phyloP scores from a whole-genome alignment of 2,329 filamentous ascomycete genomes.

The Ophiostoma sp. region DNA sequence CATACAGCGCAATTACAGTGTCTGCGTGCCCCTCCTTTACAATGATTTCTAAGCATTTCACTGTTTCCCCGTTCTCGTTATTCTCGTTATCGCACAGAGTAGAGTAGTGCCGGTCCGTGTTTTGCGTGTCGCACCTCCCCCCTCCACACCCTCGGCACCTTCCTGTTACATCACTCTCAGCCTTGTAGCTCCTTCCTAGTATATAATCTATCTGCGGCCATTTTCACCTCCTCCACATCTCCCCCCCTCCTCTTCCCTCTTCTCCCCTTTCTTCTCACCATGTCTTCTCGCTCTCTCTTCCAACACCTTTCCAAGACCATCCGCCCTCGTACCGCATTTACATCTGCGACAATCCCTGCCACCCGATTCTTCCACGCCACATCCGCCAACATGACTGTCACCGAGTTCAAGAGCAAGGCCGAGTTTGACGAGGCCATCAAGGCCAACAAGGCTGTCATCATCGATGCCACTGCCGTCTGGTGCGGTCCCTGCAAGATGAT shows the following conservation, averaged over 20 bases:
- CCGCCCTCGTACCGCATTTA: not conserved
- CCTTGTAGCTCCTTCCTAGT: conserved; percentile 11
- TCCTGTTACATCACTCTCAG: conserved; percentile 1
- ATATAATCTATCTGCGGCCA: not conserved
- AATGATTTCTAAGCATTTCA: not conserved
- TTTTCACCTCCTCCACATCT: conserved; percentile 4
- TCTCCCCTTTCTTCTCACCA: not conserved
- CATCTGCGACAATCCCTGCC: not conserved
- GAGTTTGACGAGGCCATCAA: conserved; percentile 38
- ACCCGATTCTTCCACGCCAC: conserved; percentile 25
- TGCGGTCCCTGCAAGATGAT: conserved; percentile 95
- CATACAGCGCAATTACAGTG: not conserved
- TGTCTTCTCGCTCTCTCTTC: not conserved
- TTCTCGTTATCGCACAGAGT: not conserved
- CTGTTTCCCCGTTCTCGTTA: not conserved
- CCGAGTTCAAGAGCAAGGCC: conserved; percentile 24
- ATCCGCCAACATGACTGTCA: conserved; percentile 23
- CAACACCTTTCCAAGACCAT: not conserved
- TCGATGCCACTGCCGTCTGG: conserved; percentile 88
- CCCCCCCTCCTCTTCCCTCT: no score
- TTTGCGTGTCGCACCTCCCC: conserved; percentile 7
- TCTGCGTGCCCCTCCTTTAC: not conserved
- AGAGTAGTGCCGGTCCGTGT: not conserved
- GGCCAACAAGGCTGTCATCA: conserved; percentile 53
- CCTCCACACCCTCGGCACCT: conserved; percentile 4